phyloP scores from a whole-genome alignment of 2,329 filamentous ascomycete genomes.

The Ceratocystis albifundus region DNA sequence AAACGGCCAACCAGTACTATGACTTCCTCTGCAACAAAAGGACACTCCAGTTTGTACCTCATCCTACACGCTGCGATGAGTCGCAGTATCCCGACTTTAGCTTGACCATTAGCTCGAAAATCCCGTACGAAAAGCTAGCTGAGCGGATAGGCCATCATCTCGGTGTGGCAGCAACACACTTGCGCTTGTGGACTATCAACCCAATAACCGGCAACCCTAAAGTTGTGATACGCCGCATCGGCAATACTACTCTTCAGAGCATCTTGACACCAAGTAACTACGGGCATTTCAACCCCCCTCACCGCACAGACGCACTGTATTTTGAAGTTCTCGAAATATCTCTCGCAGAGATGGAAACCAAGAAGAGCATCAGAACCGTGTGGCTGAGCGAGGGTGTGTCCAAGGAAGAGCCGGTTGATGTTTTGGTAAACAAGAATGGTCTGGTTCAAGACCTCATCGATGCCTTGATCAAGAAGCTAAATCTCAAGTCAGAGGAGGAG shows the following conservation, averaged over 20 bases:
- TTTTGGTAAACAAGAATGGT: conserved; percentile 80
- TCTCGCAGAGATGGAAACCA: conserved; percentile 81
- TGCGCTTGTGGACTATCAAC: conserved; percentile 85
- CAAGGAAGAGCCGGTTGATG: conserved; percentile 76
- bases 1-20: conserved; percentile 77
- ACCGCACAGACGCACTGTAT: conserved; percentile 67
- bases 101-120: conserved; percentile 72
- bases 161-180: conserved; percentile 66
- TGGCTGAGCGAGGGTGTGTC: conserved; percentile 82
- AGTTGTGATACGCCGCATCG: conserved; percentile 58
- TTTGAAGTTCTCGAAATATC: conserved; percentile 94
- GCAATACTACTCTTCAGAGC: conserved; percentile 58
- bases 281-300: conserved; percentile 54
- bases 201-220: conserved; percentile 66
- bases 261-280: conserved; percentile 69
- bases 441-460: conserved; percentile 66
- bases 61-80: conserved; percentile 44
- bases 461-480: conserved; percentile 66
- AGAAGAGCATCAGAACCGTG: conserved; percentile 72
- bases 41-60: conserved; percentile 64
- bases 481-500: conserved; percentile 60
- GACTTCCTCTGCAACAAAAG: conserved; percentile 84
- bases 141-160: conserved; percentile 72
- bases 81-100: conserved; percentile 56
- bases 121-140: conserved; percentile 77